A percentile compares a stretch with the other conserved stretches of the same genome.
Conservation (phyloP, 208 protist species). For the Crithidia fasciculata region DNA sequence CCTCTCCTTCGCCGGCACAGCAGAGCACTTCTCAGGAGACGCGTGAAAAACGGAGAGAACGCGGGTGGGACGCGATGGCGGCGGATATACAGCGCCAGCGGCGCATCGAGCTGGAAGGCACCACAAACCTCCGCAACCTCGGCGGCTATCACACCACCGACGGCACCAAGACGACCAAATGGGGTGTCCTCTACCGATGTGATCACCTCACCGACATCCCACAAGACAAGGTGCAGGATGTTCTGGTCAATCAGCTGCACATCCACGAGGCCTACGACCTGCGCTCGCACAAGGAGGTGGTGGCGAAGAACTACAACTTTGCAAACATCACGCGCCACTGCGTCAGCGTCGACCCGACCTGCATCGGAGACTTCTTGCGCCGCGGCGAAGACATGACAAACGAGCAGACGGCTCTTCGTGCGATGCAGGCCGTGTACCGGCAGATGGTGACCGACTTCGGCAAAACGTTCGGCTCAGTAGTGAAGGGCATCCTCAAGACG, state of each 20-base stretch:
- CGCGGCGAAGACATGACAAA: slow-evolving; percentile 23
- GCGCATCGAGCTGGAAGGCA: not conserved
- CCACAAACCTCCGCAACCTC: slow-evolving; percentile 49
- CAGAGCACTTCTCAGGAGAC: too few species aligned
- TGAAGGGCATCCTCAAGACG: slow-evolving; percentile 34
- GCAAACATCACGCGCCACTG: slow-evolving; percentile 26
- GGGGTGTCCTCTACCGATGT: slow-evolving; percentile 49
- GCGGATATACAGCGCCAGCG: slow-evolving; percentile 7
- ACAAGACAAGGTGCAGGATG: slow-evolving; percentile 17
- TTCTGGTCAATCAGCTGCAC: slow-evolving; percentile 41
- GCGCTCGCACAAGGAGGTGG: slow-evolving; percentile 26
- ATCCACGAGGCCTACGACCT: slow-evolving; percentile 48
- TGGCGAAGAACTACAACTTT: slow-evolving; percentile 36
- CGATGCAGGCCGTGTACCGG: slow-evolving; percentile 33
- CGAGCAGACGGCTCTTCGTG: not conserved
- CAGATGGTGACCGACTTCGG: slow-evolving; percentile 15
- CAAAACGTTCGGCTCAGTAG: slow-evolving; percentile 26
- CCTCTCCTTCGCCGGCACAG: too few species aligned
- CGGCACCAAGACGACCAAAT: slow-evolving; percentile 39
- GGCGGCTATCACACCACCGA: slow-evolving; percentile 43
- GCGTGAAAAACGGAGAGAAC: too few species aligned
- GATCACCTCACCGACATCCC: slow-evolving; percentile 42
- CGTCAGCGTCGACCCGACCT: slow-evolving; percentile 22
- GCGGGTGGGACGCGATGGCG: not conserved
- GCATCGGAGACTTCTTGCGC: slow-evolving; percentile 11